Evolutionary conservation across 495 filamentous ascomycete species (phyloP).

Genomic region (Amniculicola lignicola): DNA sequence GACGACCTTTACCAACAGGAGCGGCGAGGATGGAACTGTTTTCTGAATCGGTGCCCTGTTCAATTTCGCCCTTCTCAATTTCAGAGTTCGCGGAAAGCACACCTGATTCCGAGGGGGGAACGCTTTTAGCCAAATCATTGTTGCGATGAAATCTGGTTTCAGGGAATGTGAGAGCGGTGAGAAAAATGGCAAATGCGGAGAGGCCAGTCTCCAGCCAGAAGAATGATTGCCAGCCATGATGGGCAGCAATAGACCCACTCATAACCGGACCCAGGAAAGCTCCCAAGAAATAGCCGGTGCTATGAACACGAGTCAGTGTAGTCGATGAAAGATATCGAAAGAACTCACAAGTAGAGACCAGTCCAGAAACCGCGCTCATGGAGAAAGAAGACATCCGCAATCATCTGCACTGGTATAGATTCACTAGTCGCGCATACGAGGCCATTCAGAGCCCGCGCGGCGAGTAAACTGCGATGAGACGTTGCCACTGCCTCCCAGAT

Average conservation of each 20-base stretch:
- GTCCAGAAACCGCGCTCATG: constrained; percentile 59
- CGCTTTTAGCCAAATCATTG: constrained; percentile 18
- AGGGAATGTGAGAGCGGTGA: constrained; percentile 54
- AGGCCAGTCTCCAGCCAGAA: constrained; percentile 55
- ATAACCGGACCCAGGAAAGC: constrained; percentile 53
- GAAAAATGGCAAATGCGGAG: constrained; percentile 47
- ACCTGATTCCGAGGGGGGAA: not conserved
- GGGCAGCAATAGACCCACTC: constrained; percentile 54
- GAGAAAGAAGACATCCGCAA: constrained; percentile 65
- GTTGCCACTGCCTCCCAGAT: constrained; percentile 37
- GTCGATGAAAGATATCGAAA: constrained; percentile 32
- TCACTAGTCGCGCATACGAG: constrained; percentile 61
- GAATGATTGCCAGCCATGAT: constrained; percentile 55
- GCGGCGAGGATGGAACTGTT: not conserved
- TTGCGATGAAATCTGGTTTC: constrained; percentile 57
- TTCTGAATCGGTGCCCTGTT: constrained; percentile 9
- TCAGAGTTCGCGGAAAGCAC: not conserved
- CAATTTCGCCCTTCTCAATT: not conserved
- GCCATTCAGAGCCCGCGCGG: constrained; percentile 53
- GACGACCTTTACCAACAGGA: constrained; percentile 49
- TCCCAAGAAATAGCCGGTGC: constrained; percentile 41
- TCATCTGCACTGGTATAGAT: constrained; percentile 60
- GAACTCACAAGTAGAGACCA: constrained; percentile 57
- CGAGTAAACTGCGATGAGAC: constrained; percentile 54
- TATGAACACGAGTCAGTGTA: constrained; percentile 15